These are phyloP conservation scores for Bromus sterilis DNA, from an alignment of 176 grass and related monocot species.

Conservation along the genomic window DNA sequence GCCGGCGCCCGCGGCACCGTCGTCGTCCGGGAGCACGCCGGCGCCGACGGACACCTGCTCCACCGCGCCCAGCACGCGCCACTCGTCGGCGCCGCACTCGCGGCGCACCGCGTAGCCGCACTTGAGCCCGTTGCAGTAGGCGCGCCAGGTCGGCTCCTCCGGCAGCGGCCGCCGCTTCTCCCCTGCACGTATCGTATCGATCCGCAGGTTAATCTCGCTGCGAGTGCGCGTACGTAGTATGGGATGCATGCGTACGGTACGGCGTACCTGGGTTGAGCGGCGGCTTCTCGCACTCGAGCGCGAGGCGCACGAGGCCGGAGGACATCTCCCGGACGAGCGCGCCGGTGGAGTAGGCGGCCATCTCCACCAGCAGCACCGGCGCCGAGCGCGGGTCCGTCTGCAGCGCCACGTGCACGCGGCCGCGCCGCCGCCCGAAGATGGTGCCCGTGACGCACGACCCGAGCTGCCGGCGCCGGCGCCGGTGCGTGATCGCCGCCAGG, in stretches of 20 bases:
- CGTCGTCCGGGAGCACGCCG: conserved; percentile 65
- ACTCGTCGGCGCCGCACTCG: conserved; percentile 73
- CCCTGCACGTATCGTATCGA: background rate
- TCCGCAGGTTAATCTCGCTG: background rate
- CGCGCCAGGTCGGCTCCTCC: conserved; percentile 77
- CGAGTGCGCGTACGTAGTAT: no score
- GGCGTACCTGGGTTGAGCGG: conserved; percentile 34
- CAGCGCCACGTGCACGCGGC: conserved; percentile 72
- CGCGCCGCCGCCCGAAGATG: conserved; percentile 75
- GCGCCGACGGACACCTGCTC: conserved; percentile 77
- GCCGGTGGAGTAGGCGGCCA: conserved; percentile 64
- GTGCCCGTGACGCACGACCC: conserved; percentile 79
- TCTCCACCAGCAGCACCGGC: conserved; percentile 77
- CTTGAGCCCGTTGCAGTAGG: conserved; percentile 90
- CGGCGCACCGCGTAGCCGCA: conserved; percentile 71
- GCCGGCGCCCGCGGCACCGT: background rate
- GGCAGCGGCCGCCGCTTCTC: conserved; percentile 38
- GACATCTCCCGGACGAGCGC: conserved; percentile 95
- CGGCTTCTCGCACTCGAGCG: conserved; percentile 67
- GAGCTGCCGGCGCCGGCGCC: conserved; percentile 39
- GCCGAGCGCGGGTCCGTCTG: conserved; percentile 65
- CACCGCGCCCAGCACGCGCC: conserved; percentile 55
- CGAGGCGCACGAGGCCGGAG: conserved; percentile 84
- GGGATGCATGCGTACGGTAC: no score
- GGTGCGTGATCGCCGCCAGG: conserved; percentile 51